A percentile compares a stretch with the other conserved stretches of the same genome.
These are phyloP conservation scores for Rhizopogon roseolus DNA, from an alignment of 768 basidiomycete genomes.

Conservation along the genomic window DNA sequence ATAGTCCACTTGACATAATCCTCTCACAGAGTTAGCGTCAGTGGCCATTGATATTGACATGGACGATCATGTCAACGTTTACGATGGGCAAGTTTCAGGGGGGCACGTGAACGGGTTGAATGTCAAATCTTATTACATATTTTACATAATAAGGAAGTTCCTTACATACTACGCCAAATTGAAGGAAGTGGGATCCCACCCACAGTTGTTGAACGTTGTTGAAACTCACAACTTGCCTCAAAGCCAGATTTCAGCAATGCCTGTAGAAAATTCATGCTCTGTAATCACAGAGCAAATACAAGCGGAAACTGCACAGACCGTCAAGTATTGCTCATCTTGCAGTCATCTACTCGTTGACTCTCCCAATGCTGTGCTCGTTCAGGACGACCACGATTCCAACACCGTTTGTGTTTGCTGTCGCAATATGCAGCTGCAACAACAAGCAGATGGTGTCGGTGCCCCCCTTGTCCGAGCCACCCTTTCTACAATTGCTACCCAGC, in stretches of 20 bases:
- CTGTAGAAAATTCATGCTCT: background rate
- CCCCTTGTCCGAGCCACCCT: conserved; percentile 18
- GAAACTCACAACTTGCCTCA: background rate
- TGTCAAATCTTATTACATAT: no score
- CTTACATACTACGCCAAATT: no score
- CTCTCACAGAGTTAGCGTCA: no score
- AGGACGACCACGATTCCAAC: conserved; percentile 16
- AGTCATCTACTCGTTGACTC: conserved; percentile 25
- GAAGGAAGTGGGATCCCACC: background rate
- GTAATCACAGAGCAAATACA: background rate
- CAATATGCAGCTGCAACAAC: conserved; percentile 17
- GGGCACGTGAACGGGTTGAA: no score
- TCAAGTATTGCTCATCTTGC: conserved; percentile 30
- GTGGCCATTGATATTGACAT: no score
- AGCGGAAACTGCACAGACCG: conserved; percentile 11
- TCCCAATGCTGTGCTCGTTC: conserved; percentile 19
- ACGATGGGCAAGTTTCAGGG: no score
- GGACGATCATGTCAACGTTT: no score
- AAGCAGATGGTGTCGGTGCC: conserved; percentile 22
- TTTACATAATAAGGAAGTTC: no score
- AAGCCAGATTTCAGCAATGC: background rate
- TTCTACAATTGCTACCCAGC: conserved; percentile 1
- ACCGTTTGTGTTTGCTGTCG: conserved; percentile 48
- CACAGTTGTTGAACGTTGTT: no score
- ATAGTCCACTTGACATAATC: no score